phyloP scores from a whole-genome alignment of 768 basidiomycete species.

The Tubosaeta sp. region DNA sequence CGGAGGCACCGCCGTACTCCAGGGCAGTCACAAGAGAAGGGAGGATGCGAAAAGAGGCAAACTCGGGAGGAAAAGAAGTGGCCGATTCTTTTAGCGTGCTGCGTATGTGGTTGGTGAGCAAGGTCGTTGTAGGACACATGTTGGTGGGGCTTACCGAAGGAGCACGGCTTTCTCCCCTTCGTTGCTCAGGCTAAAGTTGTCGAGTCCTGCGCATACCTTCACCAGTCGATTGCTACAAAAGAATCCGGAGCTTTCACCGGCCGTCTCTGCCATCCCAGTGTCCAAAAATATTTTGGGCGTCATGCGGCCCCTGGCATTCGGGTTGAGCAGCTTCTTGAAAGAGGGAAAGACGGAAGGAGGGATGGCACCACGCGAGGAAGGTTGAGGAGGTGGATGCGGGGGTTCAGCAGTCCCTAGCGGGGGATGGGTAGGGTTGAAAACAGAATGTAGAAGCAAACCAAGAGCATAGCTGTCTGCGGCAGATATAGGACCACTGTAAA shows the following conservation, averaged over 20 bases:
- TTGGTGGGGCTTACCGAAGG: slow-evolving; percentile 48
- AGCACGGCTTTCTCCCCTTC: slow-evolving; percentile 77
- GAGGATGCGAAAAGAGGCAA: slow-evolving; percentile 79
- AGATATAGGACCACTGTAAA: slow-evolving; percentile 45
- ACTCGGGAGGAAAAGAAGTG: slow-evolving; percentile 79
- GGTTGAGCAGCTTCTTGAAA: slow-evolving; percentile 88
- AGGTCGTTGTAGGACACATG: background rate
- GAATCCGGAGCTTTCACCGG: slow-evolving; percentile 62
- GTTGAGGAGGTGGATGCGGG: slow-evolving; percentile 73
- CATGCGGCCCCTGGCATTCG: slow-evolving; percentile 77
- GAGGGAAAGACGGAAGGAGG: slow-evolving; percentile 70
- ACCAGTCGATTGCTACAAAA: slow-evolving; percentile 81
- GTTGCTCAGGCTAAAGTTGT: slow-evolving; percentile 74
- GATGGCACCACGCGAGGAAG: slow-evolving; percentile 73
- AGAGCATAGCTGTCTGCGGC: slow-evolving; percentile 85
- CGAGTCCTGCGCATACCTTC: slow-evolving; percentile 78
- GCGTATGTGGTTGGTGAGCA: background rate
- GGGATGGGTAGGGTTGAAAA: slow-evolving; percentile 85
- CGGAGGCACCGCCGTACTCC: slow-evolving; percentile 74
- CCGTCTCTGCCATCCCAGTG: slow-evolving; percentile 67
- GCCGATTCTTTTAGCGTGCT: slow-evolving; percentile 79
- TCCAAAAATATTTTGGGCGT: slow-evolving; percentile 75
- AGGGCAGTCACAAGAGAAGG: slow-evolving; percentile 79
- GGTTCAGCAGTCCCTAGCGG: slow-evolving; percentile 62
- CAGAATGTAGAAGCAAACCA: slow-evolving; percentile 76